Conservation (phyloP, 306 rosid genomes). For the Cotoneaster glaucophyllus region DNA sequence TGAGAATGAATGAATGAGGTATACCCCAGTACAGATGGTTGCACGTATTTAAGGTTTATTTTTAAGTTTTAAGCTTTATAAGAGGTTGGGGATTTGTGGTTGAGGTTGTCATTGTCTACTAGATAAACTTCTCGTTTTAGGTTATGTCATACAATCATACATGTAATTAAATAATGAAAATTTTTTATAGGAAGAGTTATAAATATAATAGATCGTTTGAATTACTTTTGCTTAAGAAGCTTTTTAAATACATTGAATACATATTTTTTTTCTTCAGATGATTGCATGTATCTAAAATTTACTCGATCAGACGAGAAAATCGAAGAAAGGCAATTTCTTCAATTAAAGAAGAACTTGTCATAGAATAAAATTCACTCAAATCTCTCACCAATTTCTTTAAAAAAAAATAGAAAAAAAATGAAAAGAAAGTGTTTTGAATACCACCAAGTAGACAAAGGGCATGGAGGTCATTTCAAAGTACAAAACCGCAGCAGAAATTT, state of each 20-base stretch:
- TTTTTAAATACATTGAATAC: not conserved
- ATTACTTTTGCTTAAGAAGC: no score
- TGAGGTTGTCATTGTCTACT: no score
- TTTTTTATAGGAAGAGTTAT: accelerated
- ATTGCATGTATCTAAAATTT: not conserved
- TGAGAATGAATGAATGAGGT: no score
- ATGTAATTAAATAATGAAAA: no score
- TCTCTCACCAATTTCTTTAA: not conserved
- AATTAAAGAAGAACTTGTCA: not conserved
- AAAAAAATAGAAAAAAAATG: not conserved
- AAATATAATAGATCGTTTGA: no score
- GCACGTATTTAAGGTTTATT: no score
- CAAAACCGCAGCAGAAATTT: not conserved
- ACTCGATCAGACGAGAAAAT: not conserved
- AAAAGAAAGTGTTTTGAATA: not conserved
- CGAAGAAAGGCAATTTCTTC: not conserved
- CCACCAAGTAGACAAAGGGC: not conserved
- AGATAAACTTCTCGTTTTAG: no score
- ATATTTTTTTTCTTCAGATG: not conserved
- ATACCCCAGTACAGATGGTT: no score
- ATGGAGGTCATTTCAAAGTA: not conserved
- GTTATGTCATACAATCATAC: no score
- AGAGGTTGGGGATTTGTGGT: no score
- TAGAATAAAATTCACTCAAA: not conserved
- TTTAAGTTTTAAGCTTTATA: no score